phyloP scores from a whole-genome alignment of 331 rosid genomes.

The Quercus tomentella region DNA sequence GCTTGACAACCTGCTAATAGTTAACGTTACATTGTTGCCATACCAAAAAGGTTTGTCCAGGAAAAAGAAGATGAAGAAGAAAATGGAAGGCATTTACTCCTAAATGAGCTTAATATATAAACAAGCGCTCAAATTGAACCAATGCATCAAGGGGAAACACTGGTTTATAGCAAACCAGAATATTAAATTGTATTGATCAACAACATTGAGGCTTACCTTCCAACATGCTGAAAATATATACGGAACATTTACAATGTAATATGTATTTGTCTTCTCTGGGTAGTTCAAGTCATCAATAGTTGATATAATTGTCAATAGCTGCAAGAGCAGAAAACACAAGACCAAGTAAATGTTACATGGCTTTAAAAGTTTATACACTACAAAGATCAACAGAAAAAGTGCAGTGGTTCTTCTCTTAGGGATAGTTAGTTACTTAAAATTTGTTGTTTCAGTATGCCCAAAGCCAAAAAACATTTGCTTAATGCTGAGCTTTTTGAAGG shows the following conservation, averaged over 20 bases:
- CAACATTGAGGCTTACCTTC: conserved; percentile 58
- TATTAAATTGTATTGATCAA: conserved; percentile 18
- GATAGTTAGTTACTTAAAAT: not conserved
- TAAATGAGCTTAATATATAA: conserved; percentile 4
- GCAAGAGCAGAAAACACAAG: conserved; percentile 35
- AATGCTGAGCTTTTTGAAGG: not conserved
- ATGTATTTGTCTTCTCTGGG: conserved; percentile 90
- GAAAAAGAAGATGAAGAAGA: not conserved
- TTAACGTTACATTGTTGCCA: conserved; percentile 12
- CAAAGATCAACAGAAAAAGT: not conserved
- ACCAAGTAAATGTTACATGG: not conserved
- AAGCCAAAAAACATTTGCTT: not conserved
- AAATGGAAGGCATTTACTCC: not conserved
- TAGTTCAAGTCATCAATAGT: conserved; percentile 92
- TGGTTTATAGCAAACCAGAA: not conserved
- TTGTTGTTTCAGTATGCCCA: not conserved
- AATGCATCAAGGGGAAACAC: not conserved
- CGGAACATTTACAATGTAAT: conserved; percentile 80
- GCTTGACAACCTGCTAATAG: conserved; percentile 82
- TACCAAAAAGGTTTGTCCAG: not conserved
- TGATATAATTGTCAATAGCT: conserved; percentile 76
- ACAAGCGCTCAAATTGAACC: conserved; percentile 19
- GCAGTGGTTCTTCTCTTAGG: not conserved
- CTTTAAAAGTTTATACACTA: not conserved
- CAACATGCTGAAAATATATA: conserved; percentile 94